Evolutionary conservation across 768 basidiomycete genomes (phyloP).

Genomic region (Tricholoma furcatifolium): DNA sequence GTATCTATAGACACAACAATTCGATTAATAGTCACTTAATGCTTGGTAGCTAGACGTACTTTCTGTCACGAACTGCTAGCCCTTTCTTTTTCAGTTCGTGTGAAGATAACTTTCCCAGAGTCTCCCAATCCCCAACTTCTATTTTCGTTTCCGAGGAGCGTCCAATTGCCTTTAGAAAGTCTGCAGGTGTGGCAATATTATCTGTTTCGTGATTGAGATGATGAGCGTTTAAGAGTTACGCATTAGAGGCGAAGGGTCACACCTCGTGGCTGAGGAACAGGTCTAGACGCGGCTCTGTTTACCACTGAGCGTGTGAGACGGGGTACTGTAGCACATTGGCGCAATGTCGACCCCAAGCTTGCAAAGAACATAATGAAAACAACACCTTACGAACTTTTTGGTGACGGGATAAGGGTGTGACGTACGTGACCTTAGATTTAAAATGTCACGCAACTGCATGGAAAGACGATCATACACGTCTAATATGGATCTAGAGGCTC

Average conservation of each 20-base stretch:
- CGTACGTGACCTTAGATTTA: not conserved
- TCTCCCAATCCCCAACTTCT: slow-evolving; percentile 64
- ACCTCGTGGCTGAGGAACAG: slow-evolving; percentile 38
- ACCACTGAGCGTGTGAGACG: slow-evolving; percentile 29
- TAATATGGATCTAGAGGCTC: too few relatives aligned
- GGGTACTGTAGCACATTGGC: slow-evolving; percentile 25
- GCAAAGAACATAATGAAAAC: slow-evolving; percentile 13
- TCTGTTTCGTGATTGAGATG: slow-evolving; percentile 30
- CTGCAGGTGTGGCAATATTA: slow-evolving; percentile 51
- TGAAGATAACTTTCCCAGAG: slow-evolving; percentile 65
- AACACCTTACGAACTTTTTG: not conserved
- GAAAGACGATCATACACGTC: too few relatives aligned
- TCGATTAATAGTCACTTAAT: not conserved
- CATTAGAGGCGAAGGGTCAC: slow-evolving; percentile 12
- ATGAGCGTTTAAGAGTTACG: slow-evolving; percentile 9
- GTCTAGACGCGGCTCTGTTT: slow-evolving; percentile 30
- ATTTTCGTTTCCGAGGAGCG: slow-evolving; percentile 66
- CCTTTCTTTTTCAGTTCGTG: slow-evolving; percentile 63
- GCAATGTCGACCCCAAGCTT: slow-evolving; percentile 15
- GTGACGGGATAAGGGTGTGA: not conserved
- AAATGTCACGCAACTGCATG: not conserved
- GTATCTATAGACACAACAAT: slow-evolving; percentile 50
- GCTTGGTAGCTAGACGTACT: slow-evolving; percentile 39
- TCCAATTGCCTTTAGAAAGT: slow-evolving; percentile 76
- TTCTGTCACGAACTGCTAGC: slow-evolving; percentile 64